A percentile compares a stretch with the other conserved stretches of the same genome.
phyloP scores from a whole-genome alignment of 2,329 filamentous ascomycete species.

The Cladophialophora chaetospira region DNA sequence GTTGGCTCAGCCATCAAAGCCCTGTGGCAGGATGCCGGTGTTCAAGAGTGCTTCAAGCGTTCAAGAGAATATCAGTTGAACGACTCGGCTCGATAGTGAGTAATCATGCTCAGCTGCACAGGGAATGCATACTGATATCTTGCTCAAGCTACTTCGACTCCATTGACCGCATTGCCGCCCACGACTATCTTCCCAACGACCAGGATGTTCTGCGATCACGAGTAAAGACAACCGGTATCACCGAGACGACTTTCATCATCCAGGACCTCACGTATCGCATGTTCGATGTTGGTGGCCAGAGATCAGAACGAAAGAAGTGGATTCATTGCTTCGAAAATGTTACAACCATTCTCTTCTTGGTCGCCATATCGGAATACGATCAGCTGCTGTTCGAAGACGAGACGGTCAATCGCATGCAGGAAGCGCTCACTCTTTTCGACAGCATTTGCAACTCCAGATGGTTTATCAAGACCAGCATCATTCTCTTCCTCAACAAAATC shows the following conservation, averaged over 20 bases:
- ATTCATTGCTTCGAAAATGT: conserved; percentile 99
- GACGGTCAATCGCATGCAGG: conserved; percentile 80
- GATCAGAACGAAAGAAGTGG: conserved; percentile 98
- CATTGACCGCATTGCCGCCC: conserved; percentile 83
- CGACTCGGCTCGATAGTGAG: conserved; percentile 93
- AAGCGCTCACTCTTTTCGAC: conserved; percentile 70
- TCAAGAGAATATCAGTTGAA: conserved; percentile 96
- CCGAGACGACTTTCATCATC: conserved; percentile 93
- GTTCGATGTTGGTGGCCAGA: conserved; percentile 95
- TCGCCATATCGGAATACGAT: conserved; percentile 96
- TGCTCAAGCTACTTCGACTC: conserved; percentile 84
- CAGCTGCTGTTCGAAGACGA: conserved; percentile 95
- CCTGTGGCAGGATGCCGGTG: conserved; percentile 88
- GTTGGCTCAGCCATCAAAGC: conserved; percentile 91
- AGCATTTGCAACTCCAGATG: conserved; percentile 72
- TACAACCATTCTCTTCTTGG: conserved; percentile 92
- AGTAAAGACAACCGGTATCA: conserved; percentile 98
- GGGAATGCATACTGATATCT: conserved; percentile 39
- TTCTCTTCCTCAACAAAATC: conserved; percentile 75
- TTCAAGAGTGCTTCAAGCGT: conserved; percentile 92
- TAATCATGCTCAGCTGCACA: conserved; percentile 33
- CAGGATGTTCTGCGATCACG: conserved; percentile 93
- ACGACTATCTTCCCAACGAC: conserved; percentile 92
- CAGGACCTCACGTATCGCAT: conserved; percentile 93
- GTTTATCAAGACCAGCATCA: conserved; percentile 73